Conservation (phyloP, 1,139 yeast species). For the Candida freyschussii region DNA sequence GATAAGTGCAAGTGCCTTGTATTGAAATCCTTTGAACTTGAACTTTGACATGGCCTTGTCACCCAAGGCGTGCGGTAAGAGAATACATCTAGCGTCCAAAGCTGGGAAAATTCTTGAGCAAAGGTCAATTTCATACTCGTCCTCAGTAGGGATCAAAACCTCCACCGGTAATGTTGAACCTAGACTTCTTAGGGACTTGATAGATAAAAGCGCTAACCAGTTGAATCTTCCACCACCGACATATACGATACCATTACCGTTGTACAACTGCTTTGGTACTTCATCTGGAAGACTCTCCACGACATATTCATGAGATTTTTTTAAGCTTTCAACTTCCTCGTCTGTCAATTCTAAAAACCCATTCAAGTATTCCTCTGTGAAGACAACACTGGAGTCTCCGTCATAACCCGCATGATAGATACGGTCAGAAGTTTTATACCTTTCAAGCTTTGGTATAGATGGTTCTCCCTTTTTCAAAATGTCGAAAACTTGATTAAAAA, state of each 20-base stretch:
- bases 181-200: slow-evolving; percentile 56
- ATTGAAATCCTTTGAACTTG: slow-evolving; percentile 68
- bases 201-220: slow-evolving; percentile 63
- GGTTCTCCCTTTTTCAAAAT: slow-evolving; percentile 39
- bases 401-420: slow-evolving; percentile 50
- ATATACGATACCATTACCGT: slow-evolving; percentile 75
- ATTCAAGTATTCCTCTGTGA: slow-evolving; percentile 44
- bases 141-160: slow-evolving; percentile 63
- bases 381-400: slow-evolving; percentile 28
- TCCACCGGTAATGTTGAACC: slow-evolving; percentile 73
- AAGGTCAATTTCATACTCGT: slow-evolving; percentile 64
- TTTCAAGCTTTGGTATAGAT: slow-evolving; percentile 30
- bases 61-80: slow-evolving; percentile 54
- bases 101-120: slow-evolving; percentile 64
- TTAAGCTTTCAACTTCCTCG: slow-evolving; percentile 43
- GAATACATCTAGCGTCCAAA: slow-evolving; percentile 65
- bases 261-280: slow-evolving; percentile 44
- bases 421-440: slow-evolving; percentile 36
- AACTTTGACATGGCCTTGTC: slow-evolving; percentile 38
- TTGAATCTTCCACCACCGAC: slow-evolving; percentile 81
- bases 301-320: slow-evolving; percentile 47
- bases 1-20: slow-evolving; percentile 69
- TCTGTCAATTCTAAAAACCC: slow-evolving; percentile 49
- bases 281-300: slow-evolving; percentile 45
- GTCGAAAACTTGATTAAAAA: slow-evolving; percentile 31